These are phyloP conservation scores for Hericium rajendrae DNA, from an alignment of 768 basidiomycete genomes.

Conservation along the genomic window DNA sequence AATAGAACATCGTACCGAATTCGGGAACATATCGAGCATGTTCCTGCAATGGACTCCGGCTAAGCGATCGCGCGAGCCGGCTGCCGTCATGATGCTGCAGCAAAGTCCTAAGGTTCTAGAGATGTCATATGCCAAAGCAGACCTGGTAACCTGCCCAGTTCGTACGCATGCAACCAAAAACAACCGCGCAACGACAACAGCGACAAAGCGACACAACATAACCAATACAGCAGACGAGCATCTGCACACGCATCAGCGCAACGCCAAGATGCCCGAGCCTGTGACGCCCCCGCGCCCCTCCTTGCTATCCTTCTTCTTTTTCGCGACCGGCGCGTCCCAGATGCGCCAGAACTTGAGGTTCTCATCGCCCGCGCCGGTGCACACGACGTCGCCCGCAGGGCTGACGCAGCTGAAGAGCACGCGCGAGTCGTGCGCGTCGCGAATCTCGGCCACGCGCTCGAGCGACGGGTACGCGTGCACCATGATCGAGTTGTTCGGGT, in stretches of 20 bases:
- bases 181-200: too few species aligned
- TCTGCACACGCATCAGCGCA: constrained; percentile 19
- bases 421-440: constrained; percentile 88
- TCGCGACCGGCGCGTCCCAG: constrained; percentile 55
- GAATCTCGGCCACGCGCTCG: constrained; percentile 73
- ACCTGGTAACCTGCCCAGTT: too few species aligned
- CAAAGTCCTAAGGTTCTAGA: too few species aligned
- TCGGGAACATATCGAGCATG: too few species aligned
- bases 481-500: constrained; percentile 79
- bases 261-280: constrained; percentile 24
- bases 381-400: constrained; percentile 86
- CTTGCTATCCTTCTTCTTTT: constrained; percentile 40
- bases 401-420: constrained; percentile 79
- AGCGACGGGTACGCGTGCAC: constrained; percentile 81
- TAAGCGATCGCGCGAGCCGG: too few species aligned
- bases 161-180: too few species aligned
- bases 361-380: constrained; percentile 90
- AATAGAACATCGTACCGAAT: too few species aligned
- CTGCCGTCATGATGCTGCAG: too few species aligned
- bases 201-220: too few species aligned
- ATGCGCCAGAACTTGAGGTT: constrained; percentile 95
- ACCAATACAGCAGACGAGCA: too few species aligned
- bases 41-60: too few species aligned
- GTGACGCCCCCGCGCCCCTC: constrained; percentile 23
- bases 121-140: too few species aligned